These are phyloP conservation scores for Nothophaeocryptopus gaeumannii DNA, from an alignment of 2,329 filamentous ascomycete genomes.

Conservation along the genomic window DNA sequence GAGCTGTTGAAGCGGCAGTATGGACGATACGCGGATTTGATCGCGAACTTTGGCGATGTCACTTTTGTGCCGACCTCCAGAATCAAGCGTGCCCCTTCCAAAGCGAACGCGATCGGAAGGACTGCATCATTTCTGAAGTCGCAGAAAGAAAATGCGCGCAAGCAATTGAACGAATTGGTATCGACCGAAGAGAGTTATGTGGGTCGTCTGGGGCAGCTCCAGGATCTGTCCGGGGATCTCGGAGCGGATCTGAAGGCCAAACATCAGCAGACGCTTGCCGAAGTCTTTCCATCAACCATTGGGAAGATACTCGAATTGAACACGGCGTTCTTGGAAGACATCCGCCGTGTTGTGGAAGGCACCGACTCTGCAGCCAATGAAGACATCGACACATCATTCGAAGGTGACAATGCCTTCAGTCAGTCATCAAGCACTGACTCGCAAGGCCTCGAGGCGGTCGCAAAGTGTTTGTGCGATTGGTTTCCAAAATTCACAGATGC, in stretches of 20 bases:
- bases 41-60: constrained; percentile 77
- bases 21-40: constrained; percentile 70
- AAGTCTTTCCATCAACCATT: constrained; percentile 79
- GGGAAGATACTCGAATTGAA: constrained; percentile 81
- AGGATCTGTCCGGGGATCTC: constrained; percentile 76
- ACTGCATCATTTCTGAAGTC: constrained; percentile 73
- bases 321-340: constrained; percentile 71
- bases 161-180: constrained; percentile 85
- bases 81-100: constrained; percentile 80
- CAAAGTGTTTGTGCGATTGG: constrained; percentile 81
- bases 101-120: constrained; percentile 74
- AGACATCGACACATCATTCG: constrained; percentile 64
- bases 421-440: constrained; percentile 15
- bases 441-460: constrained; percentile 69
- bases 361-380: constrained; percentile 76
- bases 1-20: constrained; percentile 61
- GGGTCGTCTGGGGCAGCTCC: constrained; percentile 62
- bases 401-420: constrained; percentile 63
- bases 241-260: constrained; percentile 68
- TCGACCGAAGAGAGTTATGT: constrained; percentile 96
- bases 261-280: constrained; percentile 54
- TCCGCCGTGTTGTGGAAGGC: constrained; percentile 74
- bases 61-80: constrained; percentile 84
- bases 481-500: constrained; percentile 88
- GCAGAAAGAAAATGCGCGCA: constrained; percentile 79